These are phyloP conservation scores for Pleurotus platypus DNA, from an alignment of 768 basidiomycete species.

Conservation along the genomic window DNA sequence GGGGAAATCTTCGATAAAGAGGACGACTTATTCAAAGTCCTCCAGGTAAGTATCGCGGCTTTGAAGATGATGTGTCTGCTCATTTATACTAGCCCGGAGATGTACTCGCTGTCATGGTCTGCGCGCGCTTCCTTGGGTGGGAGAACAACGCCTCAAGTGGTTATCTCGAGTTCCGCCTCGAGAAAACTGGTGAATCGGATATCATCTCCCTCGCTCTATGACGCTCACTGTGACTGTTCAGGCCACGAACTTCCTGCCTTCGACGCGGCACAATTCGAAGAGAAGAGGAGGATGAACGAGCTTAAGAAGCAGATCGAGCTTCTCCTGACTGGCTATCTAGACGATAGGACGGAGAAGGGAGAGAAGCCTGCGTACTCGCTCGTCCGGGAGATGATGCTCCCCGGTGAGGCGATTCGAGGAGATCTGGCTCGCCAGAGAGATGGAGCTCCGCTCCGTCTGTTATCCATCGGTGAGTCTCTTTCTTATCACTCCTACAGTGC, in stretches of 20 bases:
- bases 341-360: neutral
- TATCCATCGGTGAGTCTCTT: neutral
- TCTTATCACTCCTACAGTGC: neutral
- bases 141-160: slow-evolving; percentile 22
- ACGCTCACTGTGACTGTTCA: no score
- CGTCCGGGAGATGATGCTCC: neutral
- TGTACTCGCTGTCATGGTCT: slow-evolving; percentile 25
- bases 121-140: slow-evolving; percentile 26
- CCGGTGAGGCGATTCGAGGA: neutral
- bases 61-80: neutral
- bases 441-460: neutral
- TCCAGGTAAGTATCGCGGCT: slow-evolving; percentile 12
- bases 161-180: slow-evolving; percentile 23
- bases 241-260: neutral
- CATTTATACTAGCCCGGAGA: slow-evolving; percentile 20
- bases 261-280: neutral
- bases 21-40: slow-evolving; percentile 14
- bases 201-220: no score
- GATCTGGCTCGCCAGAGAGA: neutral
- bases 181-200: slow-evolving; percentile 16
- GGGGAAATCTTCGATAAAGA: slow-evolving; percentile 15
- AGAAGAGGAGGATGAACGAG: neutral
- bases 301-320: neutral
- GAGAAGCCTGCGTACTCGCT: neutral
- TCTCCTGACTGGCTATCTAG: neutral